These are phyloP conservation scores for Aotearoamyces nothofagi DNA, from an alignment of 2,329 filamentous ascomycete genomes.

Conservation along the genomic window DNA sequence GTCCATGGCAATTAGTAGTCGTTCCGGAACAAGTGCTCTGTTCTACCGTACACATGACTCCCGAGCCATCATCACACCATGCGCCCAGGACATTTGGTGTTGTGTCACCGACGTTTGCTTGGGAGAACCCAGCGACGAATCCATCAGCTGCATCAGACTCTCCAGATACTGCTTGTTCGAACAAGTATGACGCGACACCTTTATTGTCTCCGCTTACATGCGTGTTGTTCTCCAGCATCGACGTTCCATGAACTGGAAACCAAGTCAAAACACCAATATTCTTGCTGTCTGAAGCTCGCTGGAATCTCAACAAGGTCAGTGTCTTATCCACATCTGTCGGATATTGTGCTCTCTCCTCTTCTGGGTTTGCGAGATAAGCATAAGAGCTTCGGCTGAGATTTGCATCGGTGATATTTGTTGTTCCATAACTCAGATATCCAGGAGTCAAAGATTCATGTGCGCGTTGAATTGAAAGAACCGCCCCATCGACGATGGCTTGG, in stretches of 20 bases:
- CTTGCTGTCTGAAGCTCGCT: conserved; percentile 56
- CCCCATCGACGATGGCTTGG: conserved; percentile 77
- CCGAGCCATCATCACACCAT: conserved; percentile 76
- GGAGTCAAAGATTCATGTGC: conserved; percentile 55
- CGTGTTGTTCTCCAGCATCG: conserved; percentile 81
- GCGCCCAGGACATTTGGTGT: conserved; percentile 76
- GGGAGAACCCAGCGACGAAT: conserved; percentile 85
- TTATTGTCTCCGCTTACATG: conserved; percentile 83
- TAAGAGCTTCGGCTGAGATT: conserved; percentile 83
- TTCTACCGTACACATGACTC: conserved; percentile 53
- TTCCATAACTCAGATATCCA: conserved; percentile 57
- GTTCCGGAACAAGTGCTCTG: conserved; percentile 69
- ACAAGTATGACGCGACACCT: conserved; percentile 71
- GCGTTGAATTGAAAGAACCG: conserved; percentile 62
- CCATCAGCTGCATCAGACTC: conserved; percentile 40
- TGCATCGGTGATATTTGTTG: conserved; percentile 53
- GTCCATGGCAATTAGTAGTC: conserved; percentile 54
- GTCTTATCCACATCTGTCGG: conserved; percentile 48
- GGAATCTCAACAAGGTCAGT: conserved; percentile 67
- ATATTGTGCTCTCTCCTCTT: conserved; percentile 58
- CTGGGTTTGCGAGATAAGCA: conserved; percentile 75
- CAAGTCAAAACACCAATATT: conserved; percentile 75
- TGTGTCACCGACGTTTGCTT: conserved; percentile 82
- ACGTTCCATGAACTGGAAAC: conserved; percentile 86
- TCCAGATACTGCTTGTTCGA: conserved; percentile 53